Evolutionary conservation across 768 basidiomycete genomes (phyloP), one percentile per base, ranked within the genome.

Genomic region (Cantharellus cinnabarinus): DNA sequence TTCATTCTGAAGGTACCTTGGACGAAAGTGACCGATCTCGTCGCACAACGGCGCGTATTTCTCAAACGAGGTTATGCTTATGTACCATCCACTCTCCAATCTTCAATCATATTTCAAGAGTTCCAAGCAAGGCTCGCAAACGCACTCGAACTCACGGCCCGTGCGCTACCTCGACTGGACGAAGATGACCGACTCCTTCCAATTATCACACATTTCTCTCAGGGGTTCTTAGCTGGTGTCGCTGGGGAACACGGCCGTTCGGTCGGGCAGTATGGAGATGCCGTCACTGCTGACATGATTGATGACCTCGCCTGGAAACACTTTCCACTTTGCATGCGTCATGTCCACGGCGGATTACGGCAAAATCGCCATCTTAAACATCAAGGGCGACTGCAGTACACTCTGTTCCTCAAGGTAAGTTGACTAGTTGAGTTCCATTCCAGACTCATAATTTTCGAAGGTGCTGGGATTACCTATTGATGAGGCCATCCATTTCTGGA

Each of bases 281-380:
- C 77, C 51, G 81, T 98, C 63, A 91, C 79, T 60, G 93, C 93
- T 0, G 94, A 95, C 57, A 93, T 94, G 91, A 75, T 99, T 1
- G 87, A 95, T 65, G 83, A 83, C 40, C 71, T 98, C 38, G 81
- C 91, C 0, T 75, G 72, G 64, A 84, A 83, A 68, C 89, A 97
- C 68, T 98, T 89, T 77, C 95, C 95, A 0, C 73, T 89, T 64
- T 99, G 95, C 68, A 95, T 95, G 91, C 81, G 89, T 56, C 83
- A 82, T 64, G 71, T 95, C 57, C 91, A 97, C 66, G 85, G 86
- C 58, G 79, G 73, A 57, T 71, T 97, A 60, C 75, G 78, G 62
- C 72, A 77, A 63, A 85, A 89, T 68, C 77, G 80, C 56, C 94
- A 97, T 68, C 72, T 99, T 63, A 94, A 93, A 68, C 91, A 99